Conservation (phyloP, 352 stramenopile species). For the Phytophthora pini region DNA sequence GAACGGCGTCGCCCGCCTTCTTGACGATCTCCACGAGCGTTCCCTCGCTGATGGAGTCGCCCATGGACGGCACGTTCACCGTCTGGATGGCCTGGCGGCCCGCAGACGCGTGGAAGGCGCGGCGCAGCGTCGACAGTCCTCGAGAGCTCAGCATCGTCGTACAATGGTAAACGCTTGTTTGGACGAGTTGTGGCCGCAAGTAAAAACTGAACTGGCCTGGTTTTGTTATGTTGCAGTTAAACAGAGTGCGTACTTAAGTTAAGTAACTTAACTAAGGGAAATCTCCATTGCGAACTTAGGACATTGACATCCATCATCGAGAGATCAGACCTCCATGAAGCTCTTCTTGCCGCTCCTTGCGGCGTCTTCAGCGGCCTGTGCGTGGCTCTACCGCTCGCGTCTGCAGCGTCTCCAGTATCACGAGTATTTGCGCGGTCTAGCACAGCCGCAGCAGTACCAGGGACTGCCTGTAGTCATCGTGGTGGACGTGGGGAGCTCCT, state of each 20-base stretch:
- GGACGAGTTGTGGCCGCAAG: not conserved
- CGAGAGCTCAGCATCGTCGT: conserved; percentile 30
- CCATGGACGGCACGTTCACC: conserved; percentile 90
- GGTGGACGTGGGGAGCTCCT: conserved; percentile 94
- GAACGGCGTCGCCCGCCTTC: conserved; percentile 91
- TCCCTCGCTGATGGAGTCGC: conserved; percentile 98
- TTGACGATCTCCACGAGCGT: conserved; percentile 97
- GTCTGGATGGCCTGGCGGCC: conserved; percentile 62
- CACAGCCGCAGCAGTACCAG: conserved; percentile 52
- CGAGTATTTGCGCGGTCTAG: conserved; percentile 34
- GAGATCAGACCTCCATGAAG: conserved; percentile 27
- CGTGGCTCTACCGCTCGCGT: conserved; percentile 30
- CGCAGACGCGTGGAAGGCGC: conserved; percentile 57
- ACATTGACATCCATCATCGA: not conserved
- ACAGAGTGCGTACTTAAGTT: not conserved
- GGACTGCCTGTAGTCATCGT: conserved; percentile 69
- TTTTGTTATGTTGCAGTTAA: not conserved
- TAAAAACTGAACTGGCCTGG: not conserved
- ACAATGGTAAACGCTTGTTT: not conserved
- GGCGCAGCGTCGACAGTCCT: conserved; percentile 24
- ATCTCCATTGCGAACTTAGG: not conserved
- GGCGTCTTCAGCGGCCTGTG: conserved; percentile 27
- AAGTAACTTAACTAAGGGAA: not conserved
- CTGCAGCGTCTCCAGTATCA: conserved; percentile 33
- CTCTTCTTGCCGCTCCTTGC: conserved; percentile 34